Evolutionary conservation across 768 basidiomycete genomes (phyloP).

Genomic region (Agrocybe praecox): DNA sequence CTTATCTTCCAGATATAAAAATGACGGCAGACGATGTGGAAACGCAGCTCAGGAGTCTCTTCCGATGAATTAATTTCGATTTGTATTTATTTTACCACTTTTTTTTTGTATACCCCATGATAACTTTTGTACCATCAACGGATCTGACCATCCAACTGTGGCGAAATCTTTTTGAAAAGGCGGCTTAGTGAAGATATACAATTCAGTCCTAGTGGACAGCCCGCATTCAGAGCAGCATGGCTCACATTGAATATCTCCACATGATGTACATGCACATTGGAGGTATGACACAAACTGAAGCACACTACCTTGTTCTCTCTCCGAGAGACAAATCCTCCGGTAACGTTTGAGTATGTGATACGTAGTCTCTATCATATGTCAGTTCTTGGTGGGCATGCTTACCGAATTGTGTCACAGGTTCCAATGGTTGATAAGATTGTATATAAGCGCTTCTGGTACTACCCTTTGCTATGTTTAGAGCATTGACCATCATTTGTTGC

Average conservation of each 20-base stretch:
- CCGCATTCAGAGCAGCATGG: no score
- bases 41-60: constrained; percentile 65
- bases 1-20: constrained; percentile 65
- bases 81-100: not conserved
- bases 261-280: no score
- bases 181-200: no score
- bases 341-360: no score
- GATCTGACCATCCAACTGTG: not conserved
- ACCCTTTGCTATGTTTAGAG: not conserved
- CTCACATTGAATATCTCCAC: not conserved
- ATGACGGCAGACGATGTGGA: constrained; percentile 76
- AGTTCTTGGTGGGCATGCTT: no score
- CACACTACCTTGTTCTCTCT: no score
- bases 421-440: not conserved
- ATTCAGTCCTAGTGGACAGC: no score
- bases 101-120: not conserved
- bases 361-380: no score
- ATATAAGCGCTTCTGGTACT: not conserved
- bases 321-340: no score
- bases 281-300: no score
- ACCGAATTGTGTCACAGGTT: not conserved
- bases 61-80: constrained; percentile 18
- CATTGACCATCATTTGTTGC: not conserved
- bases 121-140: not conserved
- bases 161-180: no score